Evolutionary conservation across 1,284 basidiomycete species (phyloP).

Genomic region (Ganoderma sinense): DNA sequence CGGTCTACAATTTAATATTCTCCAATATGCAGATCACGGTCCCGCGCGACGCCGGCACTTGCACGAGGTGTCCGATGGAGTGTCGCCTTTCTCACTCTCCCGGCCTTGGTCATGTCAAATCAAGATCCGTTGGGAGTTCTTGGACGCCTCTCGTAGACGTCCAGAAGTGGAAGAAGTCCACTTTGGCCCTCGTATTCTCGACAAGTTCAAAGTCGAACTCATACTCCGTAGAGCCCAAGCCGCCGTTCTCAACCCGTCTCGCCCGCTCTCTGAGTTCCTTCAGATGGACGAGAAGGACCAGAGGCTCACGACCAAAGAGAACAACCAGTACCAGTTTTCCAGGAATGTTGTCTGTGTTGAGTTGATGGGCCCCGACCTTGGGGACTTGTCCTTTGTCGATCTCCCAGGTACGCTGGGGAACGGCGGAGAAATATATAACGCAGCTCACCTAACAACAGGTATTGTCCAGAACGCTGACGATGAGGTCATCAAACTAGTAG

Average conservation of each 20-base stretch:
- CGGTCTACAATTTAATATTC: not conserved
- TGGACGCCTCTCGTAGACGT: slow-evolving; percentile 21
- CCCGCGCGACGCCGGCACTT: slow-evolving; percentile 33
- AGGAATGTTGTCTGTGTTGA: not conserved
- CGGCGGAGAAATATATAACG: not conserved
- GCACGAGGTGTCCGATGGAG: slow-evolving; percentile 41
- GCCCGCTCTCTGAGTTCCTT: slow-evolving; percentile 35
- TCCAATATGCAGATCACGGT: slow-evolving; percentile 45
- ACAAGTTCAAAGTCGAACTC: slow-evolving; percentile 48
- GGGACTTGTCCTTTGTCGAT: not conserved
- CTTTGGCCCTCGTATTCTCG: slow-evolving; percentile 46
- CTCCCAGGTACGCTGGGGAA: not conserved
- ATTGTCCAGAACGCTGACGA: not conserved
- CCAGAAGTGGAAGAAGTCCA: slow-evolving; percentile 42
- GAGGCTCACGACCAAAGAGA: not conserved
- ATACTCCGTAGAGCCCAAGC: slow-evolving; percentile 53
- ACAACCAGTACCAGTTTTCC: not conserved
- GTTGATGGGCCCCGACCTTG: not conserved
- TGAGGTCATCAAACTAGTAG: slow-evolving; percentile 48
- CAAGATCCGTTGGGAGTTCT: slow-evolving; percentile 40
- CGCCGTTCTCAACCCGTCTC: slow-evolving; percentile 49
- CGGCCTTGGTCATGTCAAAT: slow-evolving; percentile 44
- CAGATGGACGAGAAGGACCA: slow-evolving; percentile 25
- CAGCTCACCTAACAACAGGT: not conserved
- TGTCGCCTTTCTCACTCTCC: slow-evolving; percentile 34